Percentiles rank a stretch among this genome's conserved stretches.
These are phyloP conservation scores for Wallacemonas sp. DNA, from an alignment of 208 protist genomes.

Conservation along the genomic window DNA sequence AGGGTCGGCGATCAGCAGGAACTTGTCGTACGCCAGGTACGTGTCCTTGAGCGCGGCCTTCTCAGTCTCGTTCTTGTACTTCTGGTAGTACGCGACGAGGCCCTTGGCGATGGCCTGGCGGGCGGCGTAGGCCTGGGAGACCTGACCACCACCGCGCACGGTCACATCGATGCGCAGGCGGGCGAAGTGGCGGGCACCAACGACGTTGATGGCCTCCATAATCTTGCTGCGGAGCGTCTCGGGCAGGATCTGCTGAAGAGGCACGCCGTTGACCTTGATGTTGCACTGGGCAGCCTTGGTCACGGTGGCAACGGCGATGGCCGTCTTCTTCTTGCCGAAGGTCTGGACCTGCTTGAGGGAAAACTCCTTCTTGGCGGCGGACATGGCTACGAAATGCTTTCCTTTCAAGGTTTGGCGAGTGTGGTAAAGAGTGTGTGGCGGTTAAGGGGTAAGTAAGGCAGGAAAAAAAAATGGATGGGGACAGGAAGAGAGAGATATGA, in stretches of 20 bases:
- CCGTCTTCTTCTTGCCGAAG: conserved; percentile 98
- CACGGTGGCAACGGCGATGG: conserved; percentile 98
- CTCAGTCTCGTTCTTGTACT: conserved; percentile 95
- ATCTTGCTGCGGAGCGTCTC: conserved; percentile 98
- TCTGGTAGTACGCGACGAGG: conserved; percentile 99
- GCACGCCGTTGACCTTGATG: conserved; percentile 98
- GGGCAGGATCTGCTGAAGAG: conserved; percentile 97
- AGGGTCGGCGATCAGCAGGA: conserved; percentile 99
- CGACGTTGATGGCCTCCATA: conserved; percentile 96
- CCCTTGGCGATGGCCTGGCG: conserved; percentile 99
- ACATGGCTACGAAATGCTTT: conserved; percentile 40
- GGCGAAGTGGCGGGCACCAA: conserved; percentile 94
- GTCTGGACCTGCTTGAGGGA: conserved; percentile 91
- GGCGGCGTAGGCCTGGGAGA: conserved; percentile 98
- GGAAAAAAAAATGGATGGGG: conserved; percentile 16
- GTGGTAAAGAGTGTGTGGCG: conserved; percentile 1
- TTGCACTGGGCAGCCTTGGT: conserved; percentile 96
- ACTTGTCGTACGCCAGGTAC: conserved; percentile 97
- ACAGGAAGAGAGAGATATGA: conserved; percentile 2
- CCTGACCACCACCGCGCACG: conserved; percentile 98
- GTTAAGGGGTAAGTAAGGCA: conserved; percentile 15
- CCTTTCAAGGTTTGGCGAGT: background rate
- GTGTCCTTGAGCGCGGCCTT: conserved; percentile 99
- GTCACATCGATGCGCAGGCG: conserved; percentile 97
- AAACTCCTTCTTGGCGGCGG: conserved; percentile 73